Percentiles rank a stretch among this genome's conserved stretches.
These are phyloP conservation scores for Aspergillus taichungensis DNA, from an alignment of 495 filamentous ascomycete genomes.

Conservation along the genomic window DNA sequence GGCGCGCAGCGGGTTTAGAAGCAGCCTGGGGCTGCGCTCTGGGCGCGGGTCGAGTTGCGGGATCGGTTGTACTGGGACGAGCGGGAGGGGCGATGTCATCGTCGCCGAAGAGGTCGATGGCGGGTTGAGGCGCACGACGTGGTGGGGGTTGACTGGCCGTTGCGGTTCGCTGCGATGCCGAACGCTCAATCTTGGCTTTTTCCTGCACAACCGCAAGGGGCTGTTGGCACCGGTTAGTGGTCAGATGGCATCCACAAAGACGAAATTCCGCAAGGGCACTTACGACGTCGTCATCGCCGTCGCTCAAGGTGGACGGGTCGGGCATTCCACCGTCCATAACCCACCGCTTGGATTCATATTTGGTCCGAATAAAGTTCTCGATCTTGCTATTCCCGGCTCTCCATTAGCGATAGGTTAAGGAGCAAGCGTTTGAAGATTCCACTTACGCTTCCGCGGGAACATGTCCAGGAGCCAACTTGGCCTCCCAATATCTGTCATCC, in stretches of 20 bases:
- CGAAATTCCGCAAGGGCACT: conserved; percentile 10
- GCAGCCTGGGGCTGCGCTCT: conserved; percentile 50
- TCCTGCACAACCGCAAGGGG: conserved; percentile 67
- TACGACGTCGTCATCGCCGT: conserved; percentile 73
- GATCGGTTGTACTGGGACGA: conserved; percentile 59
- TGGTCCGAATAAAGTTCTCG: conserved; percentile 97
- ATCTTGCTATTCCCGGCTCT: conserved; percentile 56
- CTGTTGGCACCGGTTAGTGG: conserved; percentile 20
- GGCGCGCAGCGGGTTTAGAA: conserved; percentile 57
- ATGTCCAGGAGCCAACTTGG: conserved; percentile 83
- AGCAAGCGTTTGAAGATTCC: conserved; percentile 5
- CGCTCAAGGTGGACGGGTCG: conserved; percentile 78
- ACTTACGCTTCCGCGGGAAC: conserved; percentile 86
- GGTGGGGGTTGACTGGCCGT: conserved; percentile 35
- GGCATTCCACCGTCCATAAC: conserved; percentile 95
- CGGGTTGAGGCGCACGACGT: conserved; percentile 30
- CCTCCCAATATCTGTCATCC: conserved; percentile 73
- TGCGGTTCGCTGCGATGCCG: conserved; percentile 42
- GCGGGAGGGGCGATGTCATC: conserved; percentile 50
- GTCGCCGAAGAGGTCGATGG: conserved; percentile 58
- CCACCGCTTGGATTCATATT: conserved; percentile 97
- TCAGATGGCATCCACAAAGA: no score
- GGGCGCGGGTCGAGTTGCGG: conserved; percentile 38
- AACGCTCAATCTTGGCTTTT: conserved; percentile 58
- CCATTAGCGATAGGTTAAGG: conserved; percentile 3